Conservation (phyloP, 2,329 filamentous ascomycete genomes). For the Colletotrichum cereale region DNA sequence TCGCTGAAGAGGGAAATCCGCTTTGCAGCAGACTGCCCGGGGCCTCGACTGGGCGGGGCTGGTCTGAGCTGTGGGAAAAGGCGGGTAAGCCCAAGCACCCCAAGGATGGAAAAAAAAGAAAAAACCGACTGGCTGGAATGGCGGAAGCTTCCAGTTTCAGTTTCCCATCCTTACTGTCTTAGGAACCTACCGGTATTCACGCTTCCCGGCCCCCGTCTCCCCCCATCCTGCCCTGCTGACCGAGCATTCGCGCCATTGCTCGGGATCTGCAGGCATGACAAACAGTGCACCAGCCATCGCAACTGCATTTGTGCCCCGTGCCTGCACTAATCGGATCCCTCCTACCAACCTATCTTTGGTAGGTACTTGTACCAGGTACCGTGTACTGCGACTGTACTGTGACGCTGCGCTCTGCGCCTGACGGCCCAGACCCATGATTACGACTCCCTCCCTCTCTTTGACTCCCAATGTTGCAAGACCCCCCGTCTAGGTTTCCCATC, state of each 20-base stretch:
- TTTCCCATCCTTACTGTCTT: constrained; percentile 14
- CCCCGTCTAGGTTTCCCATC: constrained; percentile 18
- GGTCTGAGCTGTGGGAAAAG: background rate
- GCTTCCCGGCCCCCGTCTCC: background rate
- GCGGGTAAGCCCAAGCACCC: background rate
- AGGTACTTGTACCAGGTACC: background rate
- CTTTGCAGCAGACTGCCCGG: background rate
- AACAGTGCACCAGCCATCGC: constrained; percentile 37
- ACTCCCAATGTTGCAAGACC: constrained; percentile 15
- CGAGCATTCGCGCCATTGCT: constrained; percentile 33
- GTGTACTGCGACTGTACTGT: background rate
- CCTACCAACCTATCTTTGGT: too few species aligned
- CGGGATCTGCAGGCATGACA: constrained; percentile 38
- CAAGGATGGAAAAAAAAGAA: background rate
- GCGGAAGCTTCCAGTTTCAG: constrained; percentile 39
- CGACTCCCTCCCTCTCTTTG: constrained; percentile 1
- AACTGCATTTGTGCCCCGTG: background rate
- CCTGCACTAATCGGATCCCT: background rate
- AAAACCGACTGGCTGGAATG: constrained; percentile 23
- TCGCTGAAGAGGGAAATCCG: too few species aligned
- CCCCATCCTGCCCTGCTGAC: constrained; percentile 31
- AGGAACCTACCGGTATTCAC: too few species aligned
- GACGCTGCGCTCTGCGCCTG: constrained; percentile 2
- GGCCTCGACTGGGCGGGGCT: constrained; percentile 15
- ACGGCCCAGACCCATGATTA: constrained; percentile 4